Conservation (phyloP, 2,329 filamentous ascomycete genomes). For the Xylariaceae sp. region DNA sequence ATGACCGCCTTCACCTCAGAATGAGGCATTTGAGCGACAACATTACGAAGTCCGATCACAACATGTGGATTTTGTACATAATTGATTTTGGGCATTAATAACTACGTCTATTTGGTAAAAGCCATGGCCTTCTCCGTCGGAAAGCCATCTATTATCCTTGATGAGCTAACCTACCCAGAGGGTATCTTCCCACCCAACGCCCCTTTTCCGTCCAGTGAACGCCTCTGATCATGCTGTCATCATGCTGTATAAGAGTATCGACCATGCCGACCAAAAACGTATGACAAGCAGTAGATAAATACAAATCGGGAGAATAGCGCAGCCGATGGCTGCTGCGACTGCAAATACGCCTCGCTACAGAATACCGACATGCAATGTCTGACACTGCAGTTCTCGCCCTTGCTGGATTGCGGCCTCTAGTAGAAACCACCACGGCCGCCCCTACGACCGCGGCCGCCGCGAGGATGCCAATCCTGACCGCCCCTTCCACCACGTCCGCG, state of each 20-base stretch:
- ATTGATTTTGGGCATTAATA: too few relatives aligned
- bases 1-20: too few relatives aligned
- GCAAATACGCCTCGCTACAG: not conserved
- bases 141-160: too few relatives aligned
- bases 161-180: not conserved
- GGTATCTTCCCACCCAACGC: not conserved
- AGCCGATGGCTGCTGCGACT: not conserved
- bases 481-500: slow-evolving; percentile 20
- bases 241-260: too few relatives aligned
- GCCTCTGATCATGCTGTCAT: not conserved
- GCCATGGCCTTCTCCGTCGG: too few relatives aligned
- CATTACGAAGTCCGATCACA: too few relatives aligned
- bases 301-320: not conserved
- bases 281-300: not conserved
- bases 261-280: not conserved
- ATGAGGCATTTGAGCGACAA: too few relatives aligned
- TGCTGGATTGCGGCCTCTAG: not conserved
- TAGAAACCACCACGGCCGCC: slow-evolving; percentile 25
- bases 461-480: slow-evolving; percentile 26
- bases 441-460: slow-evolving; percentile 25
- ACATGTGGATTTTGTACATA: too few relatives aligned
- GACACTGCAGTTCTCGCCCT: too few relatives aligned
- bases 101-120: too few relatives aligned
- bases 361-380: too few relatives aligned
- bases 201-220: not conserved